phyloP scores from a whole-genome alignment of 352 stramenopile genomes.

The Thalassiosira pacifica region DNA sequence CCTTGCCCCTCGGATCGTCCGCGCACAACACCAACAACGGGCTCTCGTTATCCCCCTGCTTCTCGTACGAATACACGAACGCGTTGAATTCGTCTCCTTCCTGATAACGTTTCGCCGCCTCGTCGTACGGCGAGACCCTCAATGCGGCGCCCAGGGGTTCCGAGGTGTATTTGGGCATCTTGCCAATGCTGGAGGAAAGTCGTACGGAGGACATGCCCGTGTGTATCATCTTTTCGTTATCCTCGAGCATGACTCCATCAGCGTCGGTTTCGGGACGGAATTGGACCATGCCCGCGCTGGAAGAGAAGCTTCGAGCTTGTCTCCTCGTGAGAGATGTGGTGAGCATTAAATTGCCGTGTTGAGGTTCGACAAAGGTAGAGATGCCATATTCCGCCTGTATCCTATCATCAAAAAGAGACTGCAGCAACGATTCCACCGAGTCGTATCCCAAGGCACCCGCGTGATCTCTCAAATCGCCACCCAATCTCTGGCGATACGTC shows the following conservation, averaged over 20 bases:
- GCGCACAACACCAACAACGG: slow-evolving; percentile 79
- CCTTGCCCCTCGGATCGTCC: slow-evolving; percentile 62
- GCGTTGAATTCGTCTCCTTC: slow-evolving; percentile 74
- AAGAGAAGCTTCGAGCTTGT: slow-evolving; percentile 61
- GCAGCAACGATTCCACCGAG: slow-evolving; percentile 64
- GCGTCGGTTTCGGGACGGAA: slow-evolving; percentile 54
- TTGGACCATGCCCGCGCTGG: slow-evolving; percentile 73
- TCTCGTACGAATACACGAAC: slow-evolving; percentile 79
- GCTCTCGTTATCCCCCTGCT: slow-evolving; percentile 66
- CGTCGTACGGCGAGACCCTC: slow-evolving; percentile 74
- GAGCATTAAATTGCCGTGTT: slow-evolving; percentile 71
- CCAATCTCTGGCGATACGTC: slow-evolving; percentile 41
- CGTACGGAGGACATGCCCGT: slow-evolving; percentile 49
- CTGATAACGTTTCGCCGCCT: slow-evolving; percentile 68
- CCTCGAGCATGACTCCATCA: slow-evolving; percentile 2
- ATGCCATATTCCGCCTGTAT: slow-evolving; percentile 65
- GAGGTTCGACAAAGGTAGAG: slow-evolving; percentile 59
- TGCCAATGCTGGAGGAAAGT: slow-evolving; percentile 15
- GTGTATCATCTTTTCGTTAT: slow-evolving; percentile 55
- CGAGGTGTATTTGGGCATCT: slow-evolving; percentile 17
- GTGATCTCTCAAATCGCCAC: slow-evolving; percentile 62
- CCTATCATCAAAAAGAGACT: slow-evolving; percentile 64
- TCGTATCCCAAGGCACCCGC: slow-evolving; percentile 70
- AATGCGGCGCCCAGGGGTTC: slow-evolving; percentile 78
- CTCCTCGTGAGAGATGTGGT: slow-evolving; percentile 59